These are phyloP conservation scores for Nakataea oryzae DNA, from an alignment of 2,329 filamentous ascomycete genomes.

Conservation along the genomic window DNA sequence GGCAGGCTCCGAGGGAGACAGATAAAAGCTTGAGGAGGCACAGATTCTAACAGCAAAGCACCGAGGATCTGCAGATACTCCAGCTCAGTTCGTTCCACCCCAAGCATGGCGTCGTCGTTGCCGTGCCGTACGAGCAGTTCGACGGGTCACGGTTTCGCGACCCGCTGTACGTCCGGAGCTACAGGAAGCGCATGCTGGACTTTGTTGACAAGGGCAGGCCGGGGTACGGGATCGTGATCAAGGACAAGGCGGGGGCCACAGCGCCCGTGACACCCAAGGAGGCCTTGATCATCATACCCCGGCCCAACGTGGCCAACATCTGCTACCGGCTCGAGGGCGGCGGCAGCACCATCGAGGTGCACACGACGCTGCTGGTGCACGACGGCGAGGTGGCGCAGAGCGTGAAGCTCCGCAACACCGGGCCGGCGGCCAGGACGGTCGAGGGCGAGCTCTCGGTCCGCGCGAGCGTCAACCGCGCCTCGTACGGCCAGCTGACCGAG, in stretches of 20 bases:
- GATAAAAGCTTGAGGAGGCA: neutral
- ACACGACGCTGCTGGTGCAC: slow-evolving; percentile 1
- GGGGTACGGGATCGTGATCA: slow-evolving; percentile 2
- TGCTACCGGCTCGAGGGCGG: neutral
- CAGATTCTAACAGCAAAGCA: neutral
- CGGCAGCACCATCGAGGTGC: neutral
- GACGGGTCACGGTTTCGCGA: slow-evolving; percentile 6
- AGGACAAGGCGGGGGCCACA: neutral
- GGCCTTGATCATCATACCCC: slow-evolving; percentile 4
- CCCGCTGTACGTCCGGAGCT: slow-evolving; percentile 8
- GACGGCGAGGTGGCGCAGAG: slow-evolving; percentile 8
- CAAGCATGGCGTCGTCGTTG: slow-evolving; percentile 10
- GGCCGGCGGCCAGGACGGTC: neutral
- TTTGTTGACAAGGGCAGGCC: slow-evolving; percentile 2
- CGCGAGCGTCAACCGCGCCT: slow-evolving; percentile 11
- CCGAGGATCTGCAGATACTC: slow-evolving; percentile 1
- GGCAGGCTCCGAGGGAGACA: neutral
- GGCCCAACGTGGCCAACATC: slow-evolving; percentile 2
- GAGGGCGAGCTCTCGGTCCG: slow-evolving; percentile 4
- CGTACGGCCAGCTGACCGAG: slow-evolving; percentile 13
- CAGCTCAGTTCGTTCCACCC: slow-evolving; percentile 6
- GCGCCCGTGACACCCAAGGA: too few species aligned
- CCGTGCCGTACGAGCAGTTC: slow-evolving; percentile 11
- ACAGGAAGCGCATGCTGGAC: slow-evolving; percentile 9
- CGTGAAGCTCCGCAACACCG: slow-evolving; percentile 6